Evolutionary conservation across 176 grass and related monocot species (phyloP).

Genomic region (Carex kokanica): DNA sequence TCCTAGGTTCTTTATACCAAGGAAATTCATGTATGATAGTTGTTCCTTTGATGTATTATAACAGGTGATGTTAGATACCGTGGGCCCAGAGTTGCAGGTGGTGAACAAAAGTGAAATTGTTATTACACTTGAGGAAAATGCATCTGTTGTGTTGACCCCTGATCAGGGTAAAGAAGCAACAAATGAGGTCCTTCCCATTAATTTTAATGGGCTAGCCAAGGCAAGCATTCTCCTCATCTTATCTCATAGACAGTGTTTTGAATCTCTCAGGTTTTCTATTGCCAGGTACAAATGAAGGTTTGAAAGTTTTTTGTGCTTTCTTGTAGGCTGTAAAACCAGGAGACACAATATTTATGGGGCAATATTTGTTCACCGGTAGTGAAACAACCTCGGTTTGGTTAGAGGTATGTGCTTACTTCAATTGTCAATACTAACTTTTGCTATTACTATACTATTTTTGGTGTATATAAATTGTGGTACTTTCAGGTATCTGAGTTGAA

Average conservation of each 20-base stretch:
- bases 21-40: background rate
- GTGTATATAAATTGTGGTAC: conserved; percentile 15
- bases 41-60: background rate
- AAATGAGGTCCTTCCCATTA: conserved; percentile 79
- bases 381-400: conserved; percentile 99
- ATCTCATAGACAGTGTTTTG: conserved; percentile 12
- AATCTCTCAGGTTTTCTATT: background rate
- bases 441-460: background rate
- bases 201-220: conserved; percentile 79
- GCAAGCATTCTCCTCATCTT: conserved; percentile 25
- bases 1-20: background rate
- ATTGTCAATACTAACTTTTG: background rate
- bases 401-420: conserved; percentile 45
- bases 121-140: conserved; percentile 88
- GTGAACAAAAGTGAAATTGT: conserved; percentile 66
- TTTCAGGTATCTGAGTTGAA: conserved; percentile 86
- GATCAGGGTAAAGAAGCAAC: conserved; percentile 62
- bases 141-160: conserved; percentile 68
- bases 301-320: background rate
- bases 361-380: conserved; percentile 98
- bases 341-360: conserved; percentile 92
- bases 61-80: conserved; percentile 95
- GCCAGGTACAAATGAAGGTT: background rate
- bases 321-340: conserved; percentile 78
- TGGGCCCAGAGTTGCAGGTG: conserved; percentile 90